These are phyloP conservation scores for Begonia fuchsioides DNA, from an alignment of 306 rosid genomes.

Conservation along the genomic window DNA sequence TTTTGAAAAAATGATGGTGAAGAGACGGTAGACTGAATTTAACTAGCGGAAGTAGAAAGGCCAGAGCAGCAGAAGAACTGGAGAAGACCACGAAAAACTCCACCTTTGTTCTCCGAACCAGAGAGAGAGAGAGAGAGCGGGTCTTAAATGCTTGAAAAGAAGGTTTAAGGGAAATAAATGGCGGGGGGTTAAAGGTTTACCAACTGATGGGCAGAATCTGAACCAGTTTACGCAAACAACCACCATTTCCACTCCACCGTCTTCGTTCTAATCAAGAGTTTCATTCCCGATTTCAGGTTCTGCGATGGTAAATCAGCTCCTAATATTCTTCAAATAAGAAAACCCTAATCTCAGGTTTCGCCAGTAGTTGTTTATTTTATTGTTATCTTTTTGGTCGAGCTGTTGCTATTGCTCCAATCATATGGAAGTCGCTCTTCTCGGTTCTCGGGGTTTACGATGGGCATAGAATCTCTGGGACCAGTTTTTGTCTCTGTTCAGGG, in stretches of 20 bases:
- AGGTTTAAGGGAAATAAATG: conserved; percentile 27
- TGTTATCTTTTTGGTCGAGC: conserved; percentile 27
- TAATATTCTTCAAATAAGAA: not conserved
- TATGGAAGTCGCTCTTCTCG: conserved; percentile 36
- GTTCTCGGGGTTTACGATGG: conserved; percentile 21
- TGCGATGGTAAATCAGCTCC: conserved; percentile 28
- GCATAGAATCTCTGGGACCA: conserved; percentile 30
- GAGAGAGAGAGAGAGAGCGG: conserved; percentile 5
- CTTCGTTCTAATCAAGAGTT: conserved; percentile 10
- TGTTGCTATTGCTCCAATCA: conserved; percentile 77
- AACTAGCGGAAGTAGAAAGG: too few species aligned
- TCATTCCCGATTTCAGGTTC: conserved; percentile 21
- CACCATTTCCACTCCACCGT: conserved; percentile 12
- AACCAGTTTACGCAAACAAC: conserved; percentile 63
- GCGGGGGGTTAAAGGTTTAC: conserved; percentile 37
- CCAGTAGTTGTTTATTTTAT: conserved; percentile 13
- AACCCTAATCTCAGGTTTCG: not conserved
- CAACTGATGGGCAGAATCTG: conserved; percentile 72
- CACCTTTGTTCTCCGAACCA: not conserved
- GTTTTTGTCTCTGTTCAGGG: conserved; percentile 41
- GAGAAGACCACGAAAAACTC: too few species aligned
- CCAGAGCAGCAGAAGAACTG: too few species aligned
- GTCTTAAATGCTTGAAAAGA: conserved; percentile 31
- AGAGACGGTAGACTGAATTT: too few species aligned
- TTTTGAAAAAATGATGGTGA: too few species aligned